These are phyloP conservation scores for Cymodocea nodosa DNA, from an alignment of 116 monocot genomes.

Conservation along the genomic window DNA sequence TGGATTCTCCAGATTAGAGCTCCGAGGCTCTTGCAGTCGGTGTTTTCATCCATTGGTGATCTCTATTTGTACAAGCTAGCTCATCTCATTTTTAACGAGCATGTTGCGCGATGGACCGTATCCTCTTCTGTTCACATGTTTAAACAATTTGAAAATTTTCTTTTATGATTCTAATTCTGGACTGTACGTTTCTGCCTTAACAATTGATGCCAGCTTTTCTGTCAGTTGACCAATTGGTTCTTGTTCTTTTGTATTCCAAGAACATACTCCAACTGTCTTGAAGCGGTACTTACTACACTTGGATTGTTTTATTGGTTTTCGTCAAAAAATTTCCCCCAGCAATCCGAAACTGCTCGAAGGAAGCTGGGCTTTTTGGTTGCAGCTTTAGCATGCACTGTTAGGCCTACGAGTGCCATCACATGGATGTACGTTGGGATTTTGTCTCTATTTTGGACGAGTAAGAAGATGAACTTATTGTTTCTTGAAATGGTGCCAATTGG, in stretches of 20 bases:
- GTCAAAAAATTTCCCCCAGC: slow-evolving; percentile 17
- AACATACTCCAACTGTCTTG: slow-evolving; percentile 81
- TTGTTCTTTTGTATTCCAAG: slow-evolving; percentile 87
- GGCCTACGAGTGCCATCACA: slow-evolving; percentile 90
- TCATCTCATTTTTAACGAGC: slow-evolving; percentile 37
- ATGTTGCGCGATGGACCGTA: slow-evolving; percentile 85
- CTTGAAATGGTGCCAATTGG: slow-evolving; percentile 77
- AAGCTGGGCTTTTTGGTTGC: slow-evolving; percentile 56
- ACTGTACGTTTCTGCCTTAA: slow-evolving; percentile 16
- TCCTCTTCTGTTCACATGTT: slow-evolving; percentile 25
- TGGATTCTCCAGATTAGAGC: slow-evolving; percentile 32
- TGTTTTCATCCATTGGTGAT: slow-evolving; percentile 85
- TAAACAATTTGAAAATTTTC: neutral
- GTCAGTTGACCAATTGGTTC: slow-evolving; percentile 83
- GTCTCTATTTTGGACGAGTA: slow-evolving; percentile 29
- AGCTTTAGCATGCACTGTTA: slow-evolving; percentile 68
- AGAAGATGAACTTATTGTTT: slow-evolving; percentile 40
- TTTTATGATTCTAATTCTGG: no score
- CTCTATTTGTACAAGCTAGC: slow-evolving; percentile 81
- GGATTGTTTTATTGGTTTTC: slow-evolving; percentile 76
- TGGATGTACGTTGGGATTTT: slow-evolving; percentile 82
- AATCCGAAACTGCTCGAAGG: slow-evolving; percentile 28
- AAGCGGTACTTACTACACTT: slow-evolving; percentile 54
- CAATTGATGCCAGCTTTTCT: slow-evolving; percentile 48
- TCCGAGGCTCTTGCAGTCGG: slow-evolving; percentile 67